Conservation (phyloP, 179 eudicot genomes). For the Gypsophila paniculata region DNA sequence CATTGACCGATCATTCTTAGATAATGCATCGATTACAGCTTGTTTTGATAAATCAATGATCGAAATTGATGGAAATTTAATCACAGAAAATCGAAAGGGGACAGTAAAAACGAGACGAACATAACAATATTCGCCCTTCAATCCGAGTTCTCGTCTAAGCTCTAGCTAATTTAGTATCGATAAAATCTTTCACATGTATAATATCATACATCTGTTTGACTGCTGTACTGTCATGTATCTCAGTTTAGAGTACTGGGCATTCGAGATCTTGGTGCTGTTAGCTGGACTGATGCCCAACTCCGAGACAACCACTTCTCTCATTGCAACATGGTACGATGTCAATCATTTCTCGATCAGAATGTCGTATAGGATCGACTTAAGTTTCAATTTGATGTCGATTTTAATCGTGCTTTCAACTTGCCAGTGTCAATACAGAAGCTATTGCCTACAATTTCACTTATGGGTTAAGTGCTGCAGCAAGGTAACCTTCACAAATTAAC, state of each 20-base stretch:
- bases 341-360: neutral
- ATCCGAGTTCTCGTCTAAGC: too few relatives aligned
- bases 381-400: neutral
- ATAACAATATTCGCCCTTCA: neutral
- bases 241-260: constrained; percentile 86
- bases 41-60: too few relatives aligned
- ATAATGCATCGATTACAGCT: too few relatives aligned
- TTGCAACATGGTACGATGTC: constrained; percentile 63
- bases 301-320: constrained; percentile 52
- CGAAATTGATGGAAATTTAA: too few relatives aligned
- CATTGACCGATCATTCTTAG: too few relatives aligned
- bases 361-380: neutral
- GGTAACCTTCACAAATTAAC: constrained; percentile 42
- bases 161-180: too few relatives aligned
- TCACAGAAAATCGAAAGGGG: too few relatives aligned
- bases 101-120: neutral
- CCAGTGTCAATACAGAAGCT: constrained; percentile 76
- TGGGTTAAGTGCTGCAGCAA: constrained; percentile 76
- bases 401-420: neutral
- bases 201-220: too few relatives aligned
- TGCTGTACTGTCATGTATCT: neutral
- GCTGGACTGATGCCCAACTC: constrained; percentile 73
- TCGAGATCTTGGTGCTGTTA: constrained; percentile 66
- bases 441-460: constrained; percentile 60
- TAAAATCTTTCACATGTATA: too few relatives aligned